A percentile compares a stretch with the other conserved stretches of the same genome.
Evolutionary conservation across 23 red algal genomes (phyloP).

Genomic region (Gracilaria caudata): DNA sequence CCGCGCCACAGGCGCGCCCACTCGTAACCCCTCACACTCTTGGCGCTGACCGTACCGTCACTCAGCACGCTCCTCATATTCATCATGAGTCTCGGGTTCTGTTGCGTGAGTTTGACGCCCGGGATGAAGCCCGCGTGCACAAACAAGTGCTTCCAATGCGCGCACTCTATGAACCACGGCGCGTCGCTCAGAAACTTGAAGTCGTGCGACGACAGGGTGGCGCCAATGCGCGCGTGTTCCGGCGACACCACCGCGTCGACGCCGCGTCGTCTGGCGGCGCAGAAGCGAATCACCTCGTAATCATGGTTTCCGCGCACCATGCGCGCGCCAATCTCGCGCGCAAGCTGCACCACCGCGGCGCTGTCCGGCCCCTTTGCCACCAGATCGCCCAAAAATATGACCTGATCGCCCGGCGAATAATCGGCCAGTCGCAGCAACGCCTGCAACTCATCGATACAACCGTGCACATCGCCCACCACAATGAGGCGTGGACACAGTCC

Average conservation of each 20-base stretch:
- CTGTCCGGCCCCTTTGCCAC: constrained; percentile 97
- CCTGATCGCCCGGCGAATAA: constrained; percentile 87
- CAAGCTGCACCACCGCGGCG: constrained; percentile 84
- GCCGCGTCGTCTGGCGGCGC: constrained; percentile 54
- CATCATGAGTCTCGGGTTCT: constrained; percentile 97
- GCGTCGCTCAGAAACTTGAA: constrained; percentile 68
- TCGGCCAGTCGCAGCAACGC: constrained; percentile 81
- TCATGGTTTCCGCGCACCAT: constrained; percentile 97
- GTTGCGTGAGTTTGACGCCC: constrained; percentile 74
- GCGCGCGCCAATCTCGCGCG: constrained; percentile 79
- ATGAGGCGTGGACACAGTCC: constrained; percentile 84
- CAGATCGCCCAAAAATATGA: constrained; percentile 91
- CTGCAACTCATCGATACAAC: constrained; percentile 91
- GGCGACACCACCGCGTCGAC: constrained; percentile 36
- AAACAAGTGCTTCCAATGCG: constrained; percentile 76
- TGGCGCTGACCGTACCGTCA: constrained; percentile 81
- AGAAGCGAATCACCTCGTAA: constrained; percentile 75
- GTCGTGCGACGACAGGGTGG: constrained; percentile 58
- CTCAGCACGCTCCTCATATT: constrained; percentile 84
- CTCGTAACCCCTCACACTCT: constrained; percentile 58
- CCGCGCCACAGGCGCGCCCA: constrained; percentile 96
- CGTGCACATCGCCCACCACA: constrained; percentile 96
- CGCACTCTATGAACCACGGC: constrained; percentile 91
- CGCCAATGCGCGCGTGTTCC: constrained; percentile 82
- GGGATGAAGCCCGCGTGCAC: constrained; percentile 96